Evolutionary conservation across 2,329 filamentous ascomycete species (phyloP).

Genomic region (Beauveria sp.): DNA sequence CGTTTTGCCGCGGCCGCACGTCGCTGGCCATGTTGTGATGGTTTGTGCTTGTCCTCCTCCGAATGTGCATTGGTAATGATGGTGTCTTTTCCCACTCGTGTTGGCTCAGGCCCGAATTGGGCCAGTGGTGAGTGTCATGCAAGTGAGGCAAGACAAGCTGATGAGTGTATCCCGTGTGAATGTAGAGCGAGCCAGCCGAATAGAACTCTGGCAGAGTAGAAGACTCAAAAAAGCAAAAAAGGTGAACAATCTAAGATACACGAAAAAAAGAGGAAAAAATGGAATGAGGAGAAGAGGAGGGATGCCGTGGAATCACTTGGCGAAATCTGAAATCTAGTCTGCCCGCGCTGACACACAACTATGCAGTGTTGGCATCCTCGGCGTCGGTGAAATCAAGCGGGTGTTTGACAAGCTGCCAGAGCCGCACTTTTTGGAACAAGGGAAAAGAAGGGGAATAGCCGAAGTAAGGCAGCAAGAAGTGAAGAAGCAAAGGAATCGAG

Average conservation of each 20-base stretch:
- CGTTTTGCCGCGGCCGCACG: background rate
- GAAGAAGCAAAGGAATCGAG: background rate
- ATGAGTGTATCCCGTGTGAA: background rate
- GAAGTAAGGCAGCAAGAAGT: background rate
- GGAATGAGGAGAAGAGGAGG: background rate
- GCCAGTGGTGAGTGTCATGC: constrained; percentile 2
- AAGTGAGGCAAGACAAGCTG: background rate
- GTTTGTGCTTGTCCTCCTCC: background rate
- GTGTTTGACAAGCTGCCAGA: constrained; percentile 8
- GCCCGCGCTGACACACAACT: constrained; percentile 6
- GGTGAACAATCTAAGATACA: background rate
- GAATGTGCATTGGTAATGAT: background rate
- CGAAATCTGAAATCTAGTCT: constrained; percentile 7
- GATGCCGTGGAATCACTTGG: background rate
- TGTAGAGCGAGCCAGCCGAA: background rate
- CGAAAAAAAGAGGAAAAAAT: background rate
- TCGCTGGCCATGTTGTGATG: background rate
- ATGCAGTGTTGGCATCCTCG: background rate
- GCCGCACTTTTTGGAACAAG: background rate
- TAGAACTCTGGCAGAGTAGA: background rate
- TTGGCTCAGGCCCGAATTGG: background rate
- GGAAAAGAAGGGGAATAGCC: background rate
- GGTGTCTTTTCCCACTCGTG: background rate
- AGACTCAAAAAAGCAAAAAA: background rate
- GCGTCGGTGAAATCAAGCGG: background rate